These are phyloP conservation scores for Rutstroemia sp. DNA, from an alignment of 2,329 filamentous ascomycete genomes.

Conservation along the genomic window DNA sequence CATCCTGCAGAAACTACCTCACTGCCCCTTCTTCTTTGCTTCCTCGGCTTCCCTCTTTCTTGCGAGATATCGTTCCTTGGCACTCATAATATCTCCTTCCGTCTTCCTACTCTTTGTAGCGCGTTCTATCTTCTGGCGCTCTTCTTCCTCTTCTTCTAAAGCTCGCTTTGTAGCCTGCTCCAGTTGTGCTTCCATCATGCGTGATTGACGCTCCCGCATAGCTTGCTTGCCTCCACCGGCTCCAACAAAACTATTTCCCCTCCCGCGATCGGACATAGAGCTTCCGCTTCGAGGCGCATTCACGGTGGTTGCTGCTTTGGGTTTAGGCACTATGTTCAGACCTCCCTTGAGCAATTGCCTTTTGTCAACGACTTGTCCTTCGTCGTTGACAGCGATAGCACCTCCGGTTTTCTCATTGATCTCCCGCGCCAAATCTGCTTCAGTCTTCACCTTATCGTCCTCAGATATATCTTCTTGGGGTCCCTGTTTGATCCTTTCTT, in stretches of 20 bases:
- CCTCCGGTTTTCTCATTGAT: slow-evolving; percentile 54
- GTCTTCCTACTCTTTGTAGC: slow-evolving; percentile 73
- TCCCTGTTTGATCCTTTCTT: slow-evolving; percentile 42
- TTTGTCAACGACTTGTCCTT: slow-evolving; percentile 78
- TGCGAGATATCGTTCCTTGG: slow-evolving; percentile 72
- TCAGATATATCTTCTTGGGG: slow-evolving; percentile 32
- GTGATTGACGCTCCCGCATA: slow-evolving; percentile 67
- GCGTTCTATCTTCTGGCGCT: slow-evolving; percentile 52
- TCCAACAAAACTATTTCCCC: slow-evolving; percentile 34
- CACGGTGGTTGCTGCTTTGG: slow-evolving; percentile 38
- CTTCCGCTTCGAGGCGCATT: slow-evolving; percentile 13
- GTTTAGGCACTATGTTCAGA: slow-evolving; percentile 62
- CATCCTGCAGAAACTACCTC: not conserved
- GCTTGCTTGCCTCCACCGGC: slow-evolving; percentile 50
- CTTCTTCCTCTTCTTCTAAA: slow-evolving; percentile 61
- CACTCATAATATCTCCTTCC: slow-evolving; percentile 65
- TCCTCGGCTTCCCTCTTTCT: slow-evolving; percentile 69
- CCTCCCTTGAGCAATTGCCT: slow-evolving; percentile 70
- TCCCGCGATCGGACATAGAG: slow-evolving; percentile 20
- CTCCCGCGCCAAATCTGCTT: slow-evolving; percentile 58
- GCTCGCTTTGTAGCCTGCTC: slow-evolving; percentile 65
- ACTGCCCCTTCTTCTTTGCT: slow-evolving; percentile 46
- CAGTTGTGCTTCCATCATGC: slow-evolving; percentile 73
- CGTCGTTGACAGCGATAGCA: slow-evolving; percentile 66
- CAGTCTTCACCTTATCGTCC: slow-evolving; percentile 42